Evolutionary conservation across 495 filamentous ascomycete species (phyloP).

Genomic region (Aspergillus heteromorphus): DNA sequence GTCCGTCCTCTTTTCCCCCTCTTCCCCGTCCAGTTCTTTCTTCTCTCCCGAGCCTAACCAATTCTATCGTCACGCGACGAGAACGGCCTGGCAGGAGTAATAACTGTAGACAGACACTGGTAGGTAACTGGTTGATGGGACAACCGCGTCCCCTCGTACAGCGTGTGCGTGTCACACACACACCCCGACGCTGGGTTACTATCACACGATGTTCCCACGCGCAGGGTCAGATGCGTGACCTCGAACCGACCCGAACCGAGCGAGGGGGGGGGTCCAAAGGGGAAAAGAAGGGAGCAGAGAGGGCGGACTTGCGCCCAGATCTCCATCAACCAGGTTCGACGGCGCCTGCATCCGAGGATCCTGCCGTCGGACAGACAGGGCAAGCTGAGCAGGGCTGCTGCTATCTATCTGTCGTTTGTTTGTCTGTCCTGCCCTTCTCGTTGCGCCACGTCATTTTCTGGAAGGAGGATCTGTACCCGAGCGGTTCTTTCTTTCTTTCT

Average conservation of each 20-base stretch:
- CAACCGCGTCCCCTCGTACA: conserved; percentile 12
- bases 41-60: conserved; percentile 4
- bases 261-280: no score
- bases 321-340: not conserved
- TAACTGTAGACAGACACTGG: not conserved
- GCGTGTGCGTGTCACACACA: conserved; percentile 15
- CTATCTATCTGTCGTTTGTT: conserved; percentile 1
- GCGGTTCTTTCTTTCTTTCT: no score
- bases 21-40: no score
- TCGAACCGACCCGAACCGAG: not conserved
- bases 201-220: conserved; percentile 7
- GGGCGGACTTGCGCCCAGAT: not conserved
- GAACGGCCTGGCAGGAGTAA: not conserved
- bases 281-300: not conserved
- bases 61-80: conserved; percentile 8
- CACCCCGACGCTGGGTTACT: conserved; percentile 3
- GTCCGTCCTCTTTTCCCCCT: no score
- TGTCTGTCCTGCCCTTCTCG: no score
- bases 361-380: not conserved
- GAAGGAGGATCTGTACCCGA: conserved; percentile 14
- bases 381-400: not conserved
- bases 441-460: conserved; percentile 21
- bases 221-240: conserved; percentile 3
- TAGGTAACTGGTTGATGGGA: not conserved
- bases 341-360: not conserved